phyloP scores from a whole-genome alignment of 257 asterid species.

The Solanum sejunctum region DNA sequence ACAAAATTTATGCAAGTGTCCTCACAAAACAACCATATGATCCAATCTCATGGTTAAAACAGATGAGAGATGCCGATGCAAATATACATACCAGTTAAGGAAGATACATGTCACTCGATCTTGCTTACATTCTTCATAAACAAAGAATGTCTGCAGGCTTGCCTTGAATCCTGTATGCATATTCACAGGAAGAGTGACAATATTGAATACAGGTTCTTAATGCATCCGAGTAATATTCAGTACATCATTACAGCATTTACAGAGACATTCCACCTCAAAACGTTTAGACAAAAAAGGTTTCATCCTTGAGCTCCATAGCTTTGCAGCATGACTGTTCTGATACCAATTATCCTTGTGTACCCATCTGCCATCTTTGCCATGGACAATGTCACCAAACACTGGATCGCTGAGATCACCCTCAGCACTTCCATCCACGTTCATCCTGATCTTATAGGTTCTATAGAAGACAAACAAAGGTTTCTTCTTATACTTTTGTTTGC shows the following conservation, averaged over 20 bases:
- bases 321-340: neutral
- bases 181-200: neutral
- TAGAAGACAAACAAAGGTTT: neutral
- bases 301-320: neutral
- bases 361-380: neutral
- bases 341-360: neutral
- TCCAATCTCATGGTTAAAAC: neutral
- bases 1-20: neutral
- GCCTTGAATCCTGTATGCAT: neutral
- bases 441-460: neutral
- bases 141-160: neutral
- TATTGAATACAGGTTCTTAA: neutral
- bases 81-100: neutral
- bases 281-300: neutral
- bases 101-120: neutral
- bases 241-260: neutral
- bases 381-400: neutral
- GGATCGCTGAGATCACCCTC: neutral
- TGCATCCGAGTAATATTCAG: neutral
- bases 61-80: neutral
- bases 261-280: neutral
- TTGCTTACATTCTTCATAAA: neutral
- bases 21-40: neutral
- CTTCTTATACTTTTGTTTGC: neutral
- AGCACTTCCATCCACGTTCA: neutral